Evolutionary conservation across 106 monocot genomes (phyloP), one percentile per base, ranked within the genome.

Genomic region (Gastrodia elata): DNA sequence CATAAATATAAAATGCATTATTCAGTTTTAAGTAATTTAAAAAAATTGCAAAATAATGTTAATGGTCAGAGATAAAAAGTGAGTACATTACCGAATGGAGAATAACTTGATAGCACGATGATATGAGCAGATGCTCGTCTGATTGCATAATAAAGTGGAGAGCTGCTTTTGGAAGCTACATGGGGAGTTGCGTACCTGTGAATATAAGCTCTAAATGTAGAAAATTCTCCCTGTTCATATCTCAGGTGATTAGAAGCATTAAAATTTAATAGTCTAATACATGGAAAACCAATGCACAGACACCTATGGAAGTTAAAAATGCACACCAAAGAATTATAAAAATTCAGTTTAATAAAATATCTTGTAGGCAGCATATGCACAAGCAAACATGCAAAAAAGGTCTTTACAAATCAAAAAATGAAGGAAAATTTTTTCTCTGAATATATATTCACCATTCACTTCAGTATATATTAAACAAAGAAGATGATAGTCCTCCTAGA

Each of bases 101-200:
- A 92, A 81, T 92, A 97, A 82, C 92, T 92, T 40, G 97, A 97
- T n/a, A 97, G 80, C 64, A 92, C 88, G 64, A 97, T 93, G 79
- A 93, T 84, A 75, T 97, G 92, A 55, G 97, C 90, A 74, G 88
- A 86, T 76, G 90, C 92, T 35, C 90, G 92, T 78, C 92, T 92
- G 44, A 97, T 72, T 33, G 90, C 83, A 83, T 97, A 93, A 90
- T 90, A 97, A 74, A 97, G 80, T 22, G 97, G 90, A 81, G 97
- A 97, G 76, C 88, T 97, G 83, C 97, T 97, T 28, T 76, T 71
- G 11, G 93, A 93, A 77, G 97, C 86, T 64, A 74, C 8, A 68
- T 86, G 73, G 44, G 97, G 97, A 46, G 90, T 93, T 28, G 74
- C 55, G 72, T 76, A 85, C 77, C 97, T 84, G 71, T 93, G 86